These are phyloP conservation scores for Clavispora asparagi DNA, from an alignment of 805 yeast genomes.

Conservation along the genomic window DNA sequence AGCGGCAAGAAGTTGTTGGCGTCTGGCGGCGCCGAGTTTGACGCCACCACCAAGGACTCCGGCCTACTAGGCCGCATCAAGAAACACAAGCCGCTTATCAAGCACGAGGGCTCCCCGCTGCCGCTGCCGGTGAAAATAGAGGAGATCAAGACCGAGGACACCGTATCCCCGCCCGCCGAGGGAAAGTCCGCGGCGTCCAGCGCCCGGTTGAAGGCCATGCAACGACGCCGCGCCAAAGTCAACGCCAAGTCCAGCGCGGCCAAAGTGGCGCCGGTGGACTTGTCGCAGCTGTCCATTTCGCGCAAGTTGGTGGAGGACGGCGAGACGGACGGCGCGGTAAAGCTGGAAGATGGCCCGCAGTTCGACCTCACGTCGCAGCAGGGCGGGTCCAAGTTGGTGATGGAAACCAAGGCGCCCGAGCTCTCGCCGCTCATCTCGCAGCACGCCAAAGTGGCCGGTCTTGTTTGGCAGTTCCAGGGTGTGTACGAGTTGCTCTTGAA, in stretches of 20 bases:
- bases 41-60: constrained; percentile 28
- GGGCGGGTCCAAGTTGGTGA: constrained; percentile 75
- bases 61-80: constrained; percentile 44
- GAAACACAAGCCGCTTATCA: constrained; percentile 44
- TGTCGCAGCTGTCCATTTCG: constrained; percentile 67
- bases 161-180: constrained; percentile 15
- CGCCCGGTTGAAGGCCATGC: constrained; percentile 88
- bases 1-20: constrained; percentile 58
- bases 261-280: constrained; percentile 51
- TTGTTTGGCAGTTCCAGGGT: constrained; percentile 93
- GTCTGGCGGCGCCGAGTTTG: constrained; percentile 46
- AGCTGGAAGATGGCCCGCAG: constrained; percentile 23
- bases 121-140: constrained; percentile 2
- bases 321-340: constrained; percentile 15
- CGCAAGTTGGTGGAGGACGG: constrained; percentile 45
- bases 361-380: constrained; percentile 71
- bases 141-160: constrained; percentile 1
- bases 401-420: constrained; percentile 69
- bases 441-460: constrained; percentile 64
- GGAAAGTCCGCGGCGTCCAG: constrained; percentile 36
- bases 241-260: constrained; percentile 49
- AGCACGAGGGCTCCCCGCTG: constrained; percentile 5
- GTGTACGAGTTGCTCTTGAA: constrained; percentile 74
- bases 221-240: constrained; percentile 81
- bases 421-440: constrained; percentile 64